Evolutionary conservation across 31 red algal genomes (phyloP).

Genomic region (Porphyra umbilicalis): DNA sequence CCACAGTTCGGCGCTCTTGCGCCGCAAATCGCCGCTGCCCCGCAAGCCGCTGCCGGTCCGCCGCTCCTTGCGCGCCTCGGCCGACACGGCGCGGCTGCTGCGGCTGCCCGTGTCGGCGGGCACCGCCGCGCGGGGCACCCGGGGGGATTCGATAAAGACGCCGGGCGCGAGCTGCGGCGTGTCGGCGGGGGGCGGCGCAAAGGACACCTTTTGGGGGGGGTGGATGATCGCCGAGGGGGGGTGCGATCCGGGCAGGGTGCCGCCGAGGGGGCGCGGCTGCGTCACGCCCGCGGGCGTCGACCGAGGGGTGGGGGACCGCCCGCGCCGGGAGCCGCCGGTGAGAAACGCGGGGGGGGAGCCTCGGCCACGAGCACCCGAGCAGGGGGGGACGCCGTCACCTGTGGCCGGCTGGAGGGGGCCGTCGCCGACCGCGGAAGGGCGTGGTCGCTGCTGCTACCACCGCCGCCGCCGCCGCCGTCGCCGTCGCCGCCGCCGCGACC

Average conservation of each 20-base stretch:
- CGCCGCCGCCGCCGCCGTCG: background rate
- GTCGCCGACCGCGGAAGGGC: background rate
- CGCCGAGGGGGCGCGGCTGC: background rate
- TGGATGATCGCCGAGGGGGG: background rate
- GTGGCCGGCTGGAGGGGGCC: background rate
- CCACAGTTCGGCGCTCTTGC: background rate
- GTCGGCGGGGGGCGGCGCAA: background rate
- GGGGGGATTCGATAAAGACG: background rate
- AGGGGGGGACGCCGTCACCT: background rate
- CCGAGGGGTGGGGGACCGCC: no score
- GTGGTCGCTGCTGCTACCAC: background rate
- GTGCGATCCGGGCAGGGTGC: background rate
- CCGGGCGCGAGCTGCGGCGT: background rate
- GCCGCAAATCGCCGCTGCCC: background rate
- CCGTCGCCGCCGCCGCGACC: no score
- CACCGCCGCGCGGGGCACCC: background rate
- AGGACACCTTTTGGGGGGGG: background rate
- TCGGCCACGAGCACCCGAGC: no score
- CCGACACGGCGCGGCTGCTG: background rate
- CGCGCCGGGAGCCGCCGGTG: no score
- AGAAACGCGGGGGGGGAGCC: no score
- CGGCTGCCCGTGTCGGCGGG: background rate
- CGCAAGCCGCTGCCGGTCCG: background rate
- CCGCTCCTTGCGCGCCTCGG: background rate
- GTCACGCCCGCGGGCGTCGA: no score